Conservation (phyloP, 23 red algal species). For the Chondrus crispus region DNA sequence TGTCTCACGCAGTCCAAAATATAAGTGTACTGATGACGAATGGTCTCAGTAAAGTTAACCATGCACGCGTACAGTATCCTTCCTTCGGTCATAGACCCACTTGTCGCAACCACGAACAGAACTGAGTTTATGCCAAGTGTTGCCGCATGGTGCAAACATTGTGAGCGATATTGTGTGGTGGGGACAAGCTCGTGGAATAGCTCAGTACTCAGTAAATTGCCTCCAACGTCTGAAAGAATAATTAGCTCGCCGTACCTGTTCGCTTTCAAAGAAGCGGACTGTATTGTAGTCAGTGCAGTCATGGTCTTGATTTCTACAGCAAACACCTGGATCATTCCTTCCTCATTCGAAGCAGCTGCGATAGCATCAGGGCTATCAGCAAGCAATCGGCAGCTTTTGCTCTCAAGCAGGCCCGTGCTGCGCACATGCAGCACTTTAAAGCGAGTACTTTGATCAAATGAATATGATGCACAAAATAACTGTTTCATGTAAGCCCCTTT, state of each 20-base stretch:
- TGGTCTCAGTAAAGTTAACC: neutral
- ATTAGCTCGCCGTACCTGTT: neutral
- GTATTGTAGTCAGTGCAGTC: neutral
- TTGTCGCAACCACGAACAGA: slow-evolving; percentile 11
- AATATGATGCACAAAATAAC: too few relatives aligned
- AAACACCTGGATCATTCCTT: neutral
- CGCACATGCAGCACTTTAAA: neutral
- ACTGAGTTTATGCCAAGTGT: neutral
- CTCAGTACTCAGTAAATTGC: neutral
- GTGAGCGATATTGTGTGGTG: neutral
- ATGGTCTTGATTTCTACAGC: slow-evolving; percentile 23
- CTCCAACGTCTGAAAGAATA: neutral
- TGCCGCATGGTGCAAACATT: neutral
- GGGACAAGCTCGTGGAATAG: neutral
- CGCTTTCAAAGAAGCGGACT: neutral
- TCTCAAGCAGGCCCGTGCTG: neutral
- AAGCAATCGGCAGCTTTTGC: neutral
- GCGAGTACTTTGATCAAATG: neutral
- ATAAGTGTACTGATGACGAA: neutral
- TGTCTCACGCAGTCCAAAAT: neutral
- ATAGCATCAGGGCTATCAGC: slow-evolving; percentile 15
- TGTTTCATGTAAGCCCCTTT: neutral
- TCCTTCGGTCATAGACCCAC: neutral
- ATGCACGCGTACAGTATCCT: neutral
- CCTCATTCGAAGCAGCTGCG: neutral